A percentile compares a stretch with the other conserved stretches of the same genome.
phyloP scores from a whole-genome alignment of 257 asterid genomes.

The Ajuga chamaepitys region DNA sequence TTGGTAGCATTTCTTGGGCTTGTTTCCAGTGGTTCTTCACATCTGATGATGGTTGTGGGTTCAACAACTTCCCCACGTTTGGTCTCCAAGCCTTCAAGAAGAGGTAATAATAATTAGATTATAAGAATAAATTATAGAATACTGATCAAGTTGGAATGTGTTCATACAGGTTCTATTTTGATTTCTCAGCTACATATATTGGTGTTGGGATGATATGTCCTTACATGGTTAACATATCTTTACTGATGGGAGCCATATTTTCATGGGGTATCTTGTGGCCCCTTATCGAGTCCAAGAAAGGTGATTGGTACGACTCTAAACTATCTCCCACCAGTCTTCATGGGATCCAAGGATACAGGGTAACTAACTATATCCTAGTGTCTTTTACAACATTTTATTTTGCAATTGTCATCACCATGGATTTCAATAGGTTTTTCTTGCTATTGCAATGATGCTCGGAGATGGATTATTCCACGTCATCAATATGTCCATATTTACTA shows the following conservation, averaged over 20 bases:
- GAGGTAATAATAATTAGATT: too few species aligned
- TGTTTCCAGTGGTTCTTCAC: conserved; percentile 66
- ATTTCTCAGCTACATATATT: conserved; percentile 62
- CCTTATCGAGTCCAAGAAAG: conserved; percentile 37
- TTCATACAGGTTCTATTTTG: conserved; percentile 45
- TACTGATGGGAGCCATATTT: conserved; percentile 50
- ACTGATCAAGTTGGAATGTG: too few species aligned
- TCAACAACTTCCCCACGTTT: conserved; percentile 66
- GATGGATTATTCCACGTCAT: conserved; percentile 67
- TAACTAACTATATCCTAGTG: background rate
- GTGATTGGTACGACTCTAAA: conserved; percentile 42
- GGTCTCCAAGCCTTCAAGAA: conserved; percentile 49
- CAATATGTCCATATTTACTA: conserved; percentile 33
- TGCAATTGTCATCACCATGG: too few species aligned
- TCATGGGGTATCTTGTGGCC: conserved; percentile 79
- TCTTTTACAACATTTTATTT: too few species aligned
- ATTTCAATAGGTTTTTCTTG: conserved; percentile 43
- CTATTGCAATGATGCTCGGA: conserved; percentile 70
- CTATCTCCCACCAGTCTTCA: conserved; percentile 34
- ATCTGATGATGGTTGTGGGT: conserved; percentile 63
- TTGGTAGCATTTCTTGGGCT: conserved; percentile 48
- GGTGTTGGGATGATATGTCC: conserved; percentile 85
- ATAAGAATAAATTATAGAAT: background rate
- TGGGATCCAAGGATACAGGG: conserved; percentile 68
- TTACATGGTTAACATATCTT: conserved; percentile 51